Evolutionary conservation across 1,284 basidiomycete genomes (phyloP).

Genomic region (Wolfiporia cocos): DNA sequence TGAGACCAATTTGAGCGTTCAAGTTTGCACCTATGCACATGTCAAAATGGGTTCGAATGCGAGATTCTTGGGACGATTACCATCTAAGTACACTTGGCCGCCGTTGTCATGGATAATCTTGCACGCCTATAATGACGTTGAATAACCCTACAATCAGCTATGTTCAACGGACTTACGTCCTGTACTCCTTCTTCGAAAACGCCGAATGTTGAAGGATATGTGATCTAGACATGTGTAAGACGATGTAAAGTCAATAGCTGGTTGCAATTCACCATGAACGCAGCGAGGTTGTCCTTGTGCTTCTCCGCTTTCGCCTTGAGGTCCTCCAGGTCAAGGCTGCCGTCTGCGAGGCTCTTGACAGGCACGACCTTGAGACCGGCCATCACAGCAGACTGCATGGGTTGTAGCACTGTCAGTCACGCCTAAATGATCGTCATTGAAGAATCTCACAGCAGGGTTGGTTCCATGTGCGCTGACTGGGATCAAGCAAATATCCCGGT

Average conservation of each 20-base stretch:
- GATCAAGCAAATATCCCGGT: constrained; percentile 91
- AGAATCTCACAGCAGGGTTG: constrained; percentile 78
- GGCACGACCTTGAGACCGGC: constrained; percentile 95
- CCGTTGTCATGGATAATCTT: constrained; percentile 92
- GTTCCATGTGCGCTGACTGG: constrained; percentile 96
- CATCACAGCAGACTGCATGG: constrained; percentile 86
- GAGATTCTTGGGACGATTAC: constrained; percentile 31
- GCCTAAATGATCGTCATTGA: neutral
- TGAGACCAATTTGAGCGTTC: constrained; percentile 94
- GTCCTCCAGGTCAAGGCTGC: constrained; percentile 87
- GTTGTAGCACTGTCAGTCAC: too few relatives aligned
- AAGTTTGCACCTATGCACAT: constrained; percentile 69
- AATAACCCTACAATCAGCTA: constrained; percentile 1
- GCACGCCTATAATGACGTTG: constrained; percentile 55
- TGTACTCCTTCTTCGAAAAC: constrained; percentile 94
- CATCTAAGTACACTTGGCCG: constrained; percentile 97
- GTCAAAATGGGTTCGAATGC: constrained; percentile 5
- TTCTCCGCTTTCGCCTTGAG: constrained; percentile 84
- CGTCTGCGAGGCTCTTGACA: constrained; percentile 84
- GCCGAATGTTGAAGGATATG: constrained; percentile 94
- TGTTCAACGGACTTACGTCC: constrained; percentile 39
- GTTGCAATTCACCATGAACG: constrained; percentile 78
- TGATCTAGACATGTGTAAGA: constrained; percentile 47
- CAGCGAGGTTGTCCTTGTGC: constrained; percentile 88
- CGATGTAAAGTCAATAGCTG: neutral